Percentiles rank a stretch among this genome's conserved stretches.
Conservation (phyloP, 495 filamentous ascomycete species). For the Barbatosphaeria neglecta region DNA sequence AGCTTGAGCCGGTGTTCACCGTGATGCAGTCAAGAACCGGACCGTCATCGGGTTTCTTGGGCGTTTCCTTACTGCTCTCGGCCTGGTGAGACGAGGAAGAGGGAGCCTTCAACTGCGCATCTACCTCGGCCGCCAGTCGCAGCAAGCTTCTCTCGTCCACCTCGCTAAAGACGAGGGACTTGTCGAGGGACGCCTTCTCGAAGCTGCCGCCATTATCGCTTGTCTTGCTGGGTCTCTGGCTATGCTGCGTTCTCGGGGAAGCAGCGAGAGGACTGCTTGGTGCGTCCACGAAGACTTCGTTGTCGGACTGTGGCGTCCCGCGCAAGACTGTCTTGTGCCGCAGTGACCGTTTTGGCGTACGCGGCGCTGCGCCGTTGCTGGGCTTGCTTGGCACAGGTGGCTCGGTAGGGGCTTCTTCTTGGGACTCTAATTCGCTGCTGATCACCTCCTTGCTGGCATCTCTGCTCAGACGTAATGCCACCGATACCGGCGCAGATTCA, state of each 20-base stretch:
- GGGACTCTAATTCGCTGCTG: neutral
- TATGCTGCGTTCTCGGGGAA: slow-evolving; percentile 6
- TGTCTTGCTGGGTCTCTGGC: neutral
- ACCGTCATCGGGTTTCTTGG: slow-evolving; percentile 8
- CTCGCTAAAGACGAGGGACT: slow-evolving; percentile 30
- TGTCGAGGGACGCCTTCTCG: slow-evolving; percentile 7
- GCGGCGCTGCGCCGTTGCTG: neutral
- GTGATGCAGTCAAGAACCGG: slow-evolving; percentile 15
- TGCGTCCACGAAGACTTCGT: slow-evolving; percentile 36
- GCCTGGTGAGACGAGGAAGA: slow-evolving; percentile 4
- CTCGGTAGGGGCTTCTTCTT: neutral
- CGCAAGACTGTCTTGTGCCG: slow-evolving; percentile 3
- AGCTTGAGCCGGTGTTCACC: slow-evolving; percentile 11
- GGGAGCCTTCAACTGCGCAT: slow-evolving; percentile 18
- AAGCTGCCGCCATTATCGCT: neutral
- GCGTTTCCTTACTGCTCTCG: slow-evolving; percentile 9
- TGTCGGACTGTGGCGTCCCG: slow-evolving; percentile 24
- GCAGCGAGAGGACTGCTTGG: slow-evolving; percentile 22
- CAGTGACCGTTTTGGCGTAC: slow-evolving; percentile 7
- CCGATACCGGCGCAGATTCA: neutral
- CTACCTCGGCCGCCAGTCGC: slow-evolving; percentile 32
- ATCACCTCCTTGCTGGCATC: neutral
- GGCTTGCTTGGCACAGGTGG: neutral
- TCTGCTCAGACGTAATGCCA: neutral
- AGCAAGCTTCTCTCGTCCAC: slow-evolving; percentile 33